A percentile compares a stretch with the other conserved stretches of the same genome.
These are phyloP conservation scores for Naganishia liquefaciens DNA, from an alignment of 1,284 basidiomycete genomes.

Conservation along the genomic window DNA sequence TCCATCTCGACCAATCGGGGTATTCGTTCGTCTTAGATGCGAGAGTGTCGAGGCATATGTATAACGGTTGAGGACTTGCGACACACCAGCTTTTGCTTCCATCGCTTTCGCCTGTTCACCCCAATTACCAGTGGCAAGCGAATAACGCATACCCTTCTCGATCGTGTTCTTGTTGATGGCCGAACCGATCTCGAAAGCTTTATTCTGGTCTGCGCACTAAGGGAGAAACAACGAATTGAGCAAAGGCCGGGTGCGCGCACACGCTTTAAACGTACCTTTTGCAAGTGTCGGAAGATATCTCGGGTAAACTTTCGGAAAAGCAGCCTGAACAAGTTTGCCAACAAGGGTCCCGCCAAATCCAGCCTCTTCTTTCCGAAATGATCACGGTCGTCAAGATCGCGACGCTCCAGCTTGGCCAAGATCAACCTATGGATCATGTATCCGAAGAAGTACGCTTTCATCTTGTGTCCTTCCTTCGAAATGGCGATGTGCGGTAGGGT, in stretches of 20 bases:
- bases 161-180: slow-evolving; percentile 97
- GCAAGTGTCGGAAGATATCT: slow-evolving; percentile 94
- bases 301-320: slow-evolving; percentile 95
- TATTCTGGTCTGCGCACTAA: slow-evolving; percentile 94
- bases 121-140: slow-evolving; percentile 98
- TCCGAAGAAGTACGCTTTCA: slow-evolving; percentile 99
- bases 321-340: slow-evolving; percentile 96
- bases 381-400: slow-evolving; percentile 97
- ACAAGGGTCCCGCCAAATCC: slow-evolving; percentile 90
- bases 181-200: slow-evolving; percentile 87
- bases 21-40: slow-evolving; percentile 96
- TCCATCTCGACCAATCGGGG: slow-evolving; percentile 94
- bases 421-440: slow-evolving; percentile 98
- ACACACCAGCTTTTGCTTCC: slow-evolving; percentile 96
- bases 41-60: slow-evolving; percentile 98
- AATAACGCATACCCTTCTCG: slow-evolving; percentile 97
- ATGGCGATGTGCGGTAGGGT: slow-evolving; percentile 98
- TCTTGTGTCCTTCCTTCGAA: slow-evolving; percentile 92
- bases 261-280: slow-evolving; percentile 66
- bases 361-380: slow-evolving; percentile 99
- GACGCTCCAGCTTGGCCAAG: slow-evolving; percentile 86
- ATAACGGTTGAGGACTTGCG: slow-evolving; percentile 97
- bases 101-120: slow-evolving; percentile 98
- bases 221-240: slow-evolving; percentile 31
- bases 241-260: background rate